phyloP scores from a whole-genome alignment of 192 early-diverging fungal species.

The Entomortierella lignicola region DNA sequence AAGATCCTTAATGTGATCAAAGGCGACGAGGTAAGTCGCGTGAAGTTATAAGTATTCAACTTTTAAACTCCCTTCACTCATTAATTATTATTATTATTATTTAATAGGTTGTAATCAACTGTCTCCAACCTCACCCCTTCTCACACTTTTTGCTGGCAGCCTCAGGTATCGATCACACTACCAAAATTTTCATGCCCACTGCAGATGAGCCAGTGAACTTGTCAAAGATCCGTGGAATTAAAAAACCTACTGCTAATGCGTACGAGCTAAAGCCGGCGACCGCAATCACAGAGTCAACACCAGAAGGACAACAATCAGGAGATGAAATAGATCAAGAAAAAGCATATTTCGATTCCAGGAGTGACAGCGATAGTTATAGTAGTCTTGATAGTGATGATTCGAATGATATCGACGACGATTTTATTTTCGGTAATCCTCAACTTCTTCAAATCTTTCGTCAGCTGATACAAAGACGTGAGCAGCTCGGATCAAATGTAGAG shows the following conservation, averaged over 20 bases:
- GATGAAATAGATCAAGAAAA: conserved; percentile 21
- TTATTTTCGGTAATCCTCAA: conserved; percentile 7
- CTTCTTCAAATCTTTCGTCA: conserved; percentile 25
- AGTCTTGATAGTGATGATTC: neutral
- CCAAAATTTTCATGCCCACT: conserved; percentile 74
- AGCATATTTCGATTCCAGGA: neutral
- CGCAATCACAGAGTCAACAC: neutral
- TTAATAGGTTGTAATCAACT: conserved; percentile 54
- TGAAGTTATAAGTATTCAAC: neutral
- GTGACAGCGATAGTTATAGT: neutral
- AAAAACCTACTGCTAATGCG: neutral
- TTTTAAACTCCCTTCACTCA: neutral
- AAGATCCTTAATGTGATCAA: conserved; percentile 71
- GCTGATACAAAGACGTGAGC: neutral
- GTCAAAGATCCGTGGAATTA: conserved; percentile 40
- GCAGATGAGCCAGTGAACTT: conserved; percentile 31
- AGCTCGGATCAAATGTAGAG: neutral
- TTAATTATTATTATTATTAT: conserved; percentile 16
- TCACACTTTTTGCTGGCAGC: conserved; percentile 66
- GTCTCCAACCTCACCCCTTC: conserved; percentile 68
- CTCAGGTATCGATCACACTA: conserved; percentile 81
- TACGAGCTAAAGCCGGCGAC: conserved; percentile 13
- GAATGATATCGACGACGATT: conserved; percentile 13
- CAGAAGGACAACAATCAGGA: neutral
- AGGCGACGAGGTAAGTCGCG: conserved; percentile 62